A percentile compares a stretch with the other conserved stretches of the same genome.
phyloP scores from a whole-genome alignment of 2,329 filamentous ascomycete genomes.

The Calonectria naviculata region DNA sequence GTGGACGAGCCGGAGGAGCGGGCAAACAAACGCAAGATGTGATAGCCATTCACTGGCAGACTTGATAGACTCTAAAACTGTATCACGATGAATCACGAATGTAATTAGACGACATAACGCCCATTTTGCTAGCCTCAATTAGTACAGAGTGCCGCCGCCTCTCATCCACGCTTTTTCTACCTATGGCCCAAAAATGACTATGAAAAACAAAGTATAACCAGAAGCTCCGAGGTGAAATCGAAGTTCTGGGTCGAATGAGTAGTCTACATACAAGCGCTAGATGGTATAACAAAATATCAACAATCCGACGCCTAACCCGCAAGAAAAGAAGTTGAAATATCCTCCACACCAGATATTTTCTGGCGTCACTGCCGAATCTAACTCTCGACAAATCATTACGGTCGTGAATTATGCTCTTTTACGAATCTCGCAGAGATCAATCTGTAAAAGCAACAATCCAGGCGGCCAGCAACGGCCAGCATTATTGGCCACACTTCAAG shows the following conservation, averaged over 20 bases:
- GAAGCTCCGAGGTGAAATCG: conserved; percentile 30
- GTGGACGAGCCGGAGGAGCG: conserved; percentile 65
- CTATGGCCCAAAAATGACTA: conserved; percentile 24
- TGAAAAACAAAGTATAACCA: conserved; percentile 31
- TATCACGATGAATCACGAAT: conserved; percentile 43
- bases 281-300: conserved; percentile 36
- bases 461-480: conserved; percentile 37
- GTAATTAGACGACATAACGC: conserved; percentile 41
- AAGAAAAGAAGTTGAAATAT: conserved; percentile 26
- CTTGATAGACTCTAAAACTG: conserved; percentile 25
- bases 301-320: conserved; percentile 37
- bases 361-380: conserved; percentile 32
- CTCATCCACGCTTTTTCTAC: conserved; percentile 8
- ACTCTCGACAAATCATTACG: conserved; percentile 41
- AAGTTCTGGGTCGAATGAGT: conserved; percentile 31
- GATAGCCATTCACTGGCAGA: not conserved
- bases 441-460: conserved; percentile 18
- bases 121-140: conserved; percentile 31
- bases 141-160: conserved; percentile 31
- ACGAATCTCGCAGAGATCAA: conserved; percentile 31
- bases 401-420: conserved; percentile 38
- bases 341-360: conserved; percentile 6
- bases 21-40: conserved; percentile 66
- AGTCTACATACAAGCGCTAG: conserved; percentile 40
- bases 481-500: conserved; percentile 32